These are phyloP conservation scores for Saccharata proteae DNA, from an alignment of 2,329 filamentous ascomycete species.

Conservation along the genomic window DNA sequence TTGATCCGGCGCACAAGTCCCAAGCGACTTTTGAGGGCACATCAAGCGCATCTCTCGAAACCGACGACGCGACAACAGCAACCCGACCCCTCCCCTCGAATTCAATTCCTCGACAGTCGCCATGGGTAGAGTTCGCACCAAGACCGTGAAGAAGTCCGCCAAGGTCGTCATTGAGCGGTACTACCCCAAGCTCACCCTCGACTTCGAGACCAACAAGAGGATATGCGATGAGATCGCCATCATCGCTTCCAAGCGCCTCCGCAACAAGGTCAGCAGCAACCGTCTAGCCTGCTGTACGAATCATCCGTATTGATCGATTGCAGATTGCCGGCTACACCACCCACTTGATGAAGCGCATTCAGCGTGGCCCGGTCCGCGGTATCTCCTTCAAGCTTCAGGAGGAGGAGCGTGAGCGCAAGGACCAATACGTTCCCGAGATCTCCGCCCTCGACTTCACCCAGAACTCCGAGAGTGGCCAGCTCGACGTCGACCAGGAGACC, in stretches of 20 bases:
- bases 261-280: slow-evolving; percentile 79
- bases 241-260: slow-evolving; percentile 96
- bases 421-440: slow-evolving; percentile 99
- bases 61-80: no score
- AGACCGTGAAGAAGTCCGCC: slow-evolving; percentile 74
- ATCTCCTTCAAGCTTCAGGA: slow-evolving; percentile 99
- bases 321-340: slow-evolving; percentile 96
- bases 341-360: slow-evolving; percentile 95
- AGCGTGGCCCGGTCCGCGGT: slow-evolving; percentile 96
- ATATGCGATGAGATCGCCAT: slow-evolving; percentile 99
- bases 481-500: slow-evolving; percentile 94
- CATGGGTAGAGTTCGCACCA: slow-evolving; percentile 47
- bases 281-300: slow-evolving; percentile 79
- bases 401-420: slow-evolving; percentile 99
- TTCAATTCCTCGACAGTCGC: slow-evolving; percentile 28
- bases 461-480: slow-evolving; percentile 81
- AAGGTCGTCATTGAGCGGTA: slow-evolving; percentile 94
- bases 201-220: slow-evolving; percentile 99
- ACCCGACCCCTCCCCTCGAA: no score
- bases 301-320: slow-evolving; percentile 11
- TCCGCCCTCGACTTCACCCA: slow-evolving; percentile 97
- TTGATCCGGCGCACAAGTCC: no score
- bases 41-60: no score
- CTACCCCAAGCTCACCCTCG: slow-evolving; percentile 89
- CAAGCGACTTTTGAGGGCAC: no score